Percentiles rank a stretch among this genome's conserved stretches.
phyloP scores from a whole-genome alignment of 805 yeast genomes.

The Metschnikowia similis region DNA sequence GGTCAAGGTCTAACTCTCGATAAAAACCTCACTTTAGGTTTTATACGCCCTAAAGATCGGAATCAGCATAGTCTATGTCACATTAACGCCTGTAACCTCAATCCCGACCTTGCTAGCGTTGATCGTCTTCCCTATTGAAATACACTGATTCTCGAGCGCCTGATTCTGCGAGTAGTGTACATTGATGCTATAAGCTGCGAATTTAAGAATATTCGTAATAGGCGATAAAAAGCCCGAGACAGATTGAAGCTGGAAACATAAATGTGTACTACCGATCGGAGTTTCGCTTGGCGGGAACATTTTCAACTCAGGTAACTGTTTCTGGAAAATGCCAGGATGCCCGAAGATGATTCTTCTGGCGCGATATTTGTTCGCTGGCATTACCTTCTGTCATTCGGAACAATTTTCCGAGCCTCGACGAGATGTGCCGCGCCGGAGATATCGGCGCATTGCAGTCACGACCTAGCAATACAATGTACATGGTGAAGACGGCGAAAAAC shows the following conservation, averaged over 20 bases:
- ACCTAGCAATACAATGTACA: not conserved
- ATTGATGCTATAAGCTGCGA: no score
- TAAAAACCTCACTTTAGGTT: conserved; percentile 7
- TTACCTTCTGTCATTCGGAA: not conserved
- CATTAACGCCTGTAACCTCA: no score
- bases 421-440: conserved; percentile 7
- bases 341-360: not conserved
- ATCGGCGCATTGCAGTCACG: not conserved
- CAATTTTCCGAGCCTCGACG: not conserved
- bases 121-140: no score
- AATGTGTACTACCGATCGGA: not conserved
- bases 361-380: not conserved
- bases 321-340: not conserved
- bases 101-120: no score
- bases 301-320: no score
- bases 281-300: no score
- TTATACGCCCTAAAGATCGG: not conserved
- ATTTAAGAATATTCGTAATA: no score
- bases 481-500: no score
- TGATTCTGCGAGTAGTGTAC: no score
- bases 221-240: no score
- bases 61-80: not conserved
- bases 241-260: not conserved
- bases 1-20: conserved; percentile 8
- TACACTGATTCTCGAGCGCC: no score